A percentile compares a stretch with the other conserved stretches of the same genome.
These are phyloP conservation scores for Astrephomene gubernaculifera DNA, from an alignment of 139 green algal genomes.

Conservation along the genomic window DNA sequence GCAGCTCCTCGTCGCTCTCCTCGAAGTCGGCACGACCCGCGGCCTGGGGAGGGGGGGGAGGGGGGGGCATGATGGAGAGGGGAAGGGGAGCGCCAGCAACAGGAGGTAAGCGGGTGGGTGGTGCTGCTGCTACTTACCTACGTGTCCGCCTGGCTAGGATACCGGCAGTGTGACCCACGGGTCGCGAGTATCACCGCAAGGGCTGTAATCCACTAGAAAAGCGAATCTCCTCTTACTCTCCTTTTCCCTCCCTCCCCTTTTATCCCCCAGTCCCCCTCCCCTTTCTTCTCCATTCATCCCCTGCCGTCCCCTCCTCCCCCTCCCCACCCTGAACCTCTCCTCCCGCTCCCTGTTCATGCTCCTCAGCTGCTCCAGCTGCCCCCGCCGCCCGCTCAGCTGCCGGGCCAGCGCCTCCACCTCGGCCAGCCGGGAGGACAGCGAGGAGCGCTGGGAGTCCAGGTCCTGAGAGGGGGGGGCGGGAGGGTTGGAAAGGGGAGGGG, in stretches of 20 bases:
- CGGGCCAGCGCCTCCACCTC: neutral
- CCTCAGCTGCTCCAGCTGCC: conserved; percentile 47
- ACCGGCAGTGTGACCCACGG: too few relatives aligned
- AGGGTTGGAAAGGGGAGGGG: neutral
- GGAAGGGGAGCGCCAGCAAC: neutral
- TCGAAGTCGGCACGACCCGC: conserved; percentile 30
- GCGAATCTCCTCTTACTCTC: too few relatives aligned
- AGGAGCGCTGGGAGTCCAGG: neutral
- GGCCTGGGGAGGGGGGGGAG: too few relatives aligned
- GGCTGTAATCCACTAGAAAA: too few relatives aligned
- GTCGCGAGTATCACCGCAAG: too few relatives aligned
- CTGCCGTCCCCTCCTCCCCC: neutral
- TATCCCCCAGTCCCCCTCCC: neutral
- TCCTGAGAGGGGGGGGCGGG: conserved; percentile 4
- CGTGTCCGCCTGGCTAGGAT: too few relatives aligned
- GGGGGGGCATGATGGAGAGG: neutral
- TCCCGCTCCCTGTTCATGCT: conserved; percentile 36
- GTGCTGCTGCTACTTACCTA: too few relatives aligned
- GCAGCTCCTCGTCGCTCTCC: conserved; percentile 35
- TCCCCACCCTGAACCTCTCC: conserved; percentile 2
- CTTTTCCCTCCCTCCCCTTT: neutral
- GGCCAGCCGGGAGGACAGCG: neutral
- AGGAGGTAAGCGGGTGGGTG: too few relatives aligned
- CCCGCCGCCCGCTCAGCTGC: neutral
- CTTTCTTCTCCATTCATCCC: neutral